These are phyloP conservation scores for Phlegmacium glaucopus DNA, from an alignment of 768 basidiomycete genomes.

Conservation along the genomic window DNA sequence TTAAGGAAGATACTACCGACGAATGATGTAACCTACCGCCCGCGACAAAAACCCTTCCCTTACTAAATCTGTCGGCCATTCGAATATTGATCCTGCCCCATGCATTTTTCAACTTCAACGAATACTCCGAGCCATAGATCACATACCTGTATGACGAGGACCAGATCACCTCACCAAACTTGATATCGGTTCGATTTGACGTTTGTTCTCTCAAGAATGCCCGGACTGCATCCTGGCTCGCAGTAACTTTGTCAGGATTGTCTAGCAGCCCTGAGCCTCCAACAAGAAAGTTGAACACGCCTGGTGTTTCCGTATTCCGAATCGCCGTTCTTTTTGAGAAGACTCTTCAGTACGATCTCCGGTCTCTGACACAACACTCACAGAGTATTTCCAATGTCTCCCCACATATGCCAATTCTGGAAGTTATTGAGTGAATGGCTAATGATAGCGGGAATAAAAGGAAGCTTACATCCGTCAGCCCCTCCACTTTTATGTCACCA, in stretches of 20 bases:
- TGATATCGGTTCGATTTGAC: constrained; percentile 25
- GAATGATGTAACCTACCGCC: constrained; percentile 32
- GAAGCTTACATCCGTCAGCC: constrained; percentile 30
- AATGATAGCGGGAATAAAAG: background rate
- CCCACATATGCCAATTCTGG: constrained; percentile 43
- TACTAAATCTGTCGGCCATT: constrained; percentile 37
- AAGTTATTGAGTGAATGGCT: background rate
- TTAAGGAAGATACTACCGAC: too few relatives aligned
- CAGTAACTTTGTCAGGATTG: constrained; percentile 14
- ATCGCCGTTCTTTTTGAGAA: constrained; percentile 11
- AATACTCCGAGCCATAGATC: background rate
- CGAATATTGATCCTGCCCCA: constrained; percentile 17
- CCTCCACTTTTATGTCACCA: constrained; percentile 37
- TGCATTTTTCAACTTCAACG: background rate
- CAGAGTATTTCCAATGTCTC: constrained; percentile 26
- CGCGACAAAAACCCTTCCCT: constrained; percentile 39
- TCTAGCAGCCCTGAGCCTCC: constrained; percentile 16
- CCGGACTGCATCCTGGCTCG: background rate
- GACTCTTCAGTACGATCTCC: background rate
- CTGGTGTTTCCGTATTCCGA: constrained; percentile 17
- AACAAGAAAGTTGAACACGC: constrained; percentile 21
- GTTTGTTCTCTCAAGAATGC: constrained; percentile 9
- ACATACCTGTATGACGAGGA: constrained; percentile 12
- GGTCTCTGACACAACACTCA: constrained; percentile 10
- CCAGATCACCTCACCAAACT: constrained; percentile 26